Evolutionary conservation across 2,329 filamentous ascomycete species (phyloP), one percentile per base, ranked within the genome.

Genomic region (Alternaria triticimaculans): DNA sequence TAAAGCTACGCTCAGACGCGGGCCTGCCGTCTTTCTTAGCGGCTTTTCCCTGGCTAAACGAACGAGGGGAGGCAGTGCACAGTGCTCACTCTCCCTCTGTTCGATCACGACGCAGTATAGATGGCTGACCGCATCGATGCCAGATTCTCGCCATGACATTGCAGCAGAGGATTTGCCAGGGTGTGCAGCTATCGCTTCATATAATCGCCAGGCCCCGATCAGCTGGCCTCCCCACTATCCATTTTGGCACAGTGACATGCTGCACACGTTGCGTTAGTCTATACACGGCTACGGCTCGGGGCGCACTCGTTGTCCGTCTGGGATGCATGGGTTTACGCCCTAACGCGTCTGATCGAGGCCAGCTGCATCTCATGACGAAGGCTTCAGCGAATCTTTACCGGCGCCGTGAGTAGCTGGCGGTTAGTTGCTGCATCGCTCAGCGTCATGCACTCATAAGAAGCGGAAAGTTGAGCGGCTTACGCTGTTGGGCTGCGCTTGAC

Each of bases 241-340:
- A 68, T 12, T 41, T 53, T 60, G 53, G 70, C 67, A 69, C 67
- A 65, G 72, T 76, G 72, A 76, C 72, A 69, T 63, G 49, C 63
- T 63, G 60, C 59, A 64, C 69, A 73, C 65, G 64, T 72, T 72
- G 75, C 75, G 70, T 67, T 67, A 67, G 65, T 59, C 58, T 56
- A 58, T 53, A 76, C 74, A 78, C 76, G 75, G 77, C 71, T 75
- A 76, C 76, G 72, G 69, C 72, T 75, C 72, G 69, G 73, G 76
- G 70, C 72, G 69, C 60, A 62, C 60, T 67, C 68, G 65, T 67
- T 68, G 63, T 62, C 57, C 62, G 65, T 64, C 71, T 72, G 70
- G 61, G 61, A 60, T 60, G 61, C 57, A 63, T 62, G 57, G 61
- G 61, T 43, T 63, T 60, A 51, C 58, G 61, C 61, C 64, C 69